Evolutionary conservation across 805 yeast genomes (phyloP).

Genomic region (Wickerhamia fluorescens): DNA sequence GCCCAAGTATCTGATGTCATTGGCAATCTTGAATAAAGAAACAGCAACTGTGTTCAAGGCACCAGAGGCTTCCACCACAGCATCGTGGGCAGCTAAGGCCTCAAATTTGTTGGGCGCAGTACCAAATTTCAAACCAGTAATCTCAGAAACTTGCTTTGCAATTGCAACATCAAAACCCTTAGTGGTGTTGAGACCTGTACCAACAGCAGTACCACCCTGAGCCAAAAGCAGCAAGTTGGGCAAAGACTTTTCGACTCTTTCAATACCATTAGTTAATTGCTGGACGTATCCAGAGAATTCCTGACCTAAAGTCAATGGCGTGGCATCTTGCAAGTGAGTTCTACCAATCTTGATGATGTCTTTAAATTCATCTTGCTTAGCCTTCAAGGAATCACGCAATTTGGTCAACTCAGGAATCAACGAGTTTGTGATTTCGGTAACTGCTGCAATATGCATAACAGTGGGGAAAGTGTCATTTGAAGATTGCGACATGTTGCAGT

Average conservation of each 20-base stretch:
- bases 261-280: conserved; percentile 87
- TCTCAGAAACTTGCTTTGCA: conserved; percentile 76
- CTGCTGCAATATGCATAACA: conserved; percentile 99
- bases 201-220: conserved; percentile 99
- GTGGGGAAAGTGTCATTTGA: conserved; percentile 99
- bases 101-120: conserved; percentile 99
- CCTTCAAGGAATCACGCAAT: conserved; percentile 71
- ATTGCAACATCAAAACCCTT: conserved; percentile 83
- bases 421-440: conserved; percentile 68
- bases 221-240: conserved; percentile 79
- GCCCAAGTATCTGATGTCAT: conserved; percentile 96
- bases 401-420: conserved; percentile 75
- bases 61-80: conserved; percentile 95
- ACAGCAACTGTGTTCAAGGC: conserved; percentile 93
- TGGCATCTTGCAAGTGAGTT: conserved; percentile 98
- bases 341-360: conserved; percentile 97
- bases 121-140: conserved; percentile 82
- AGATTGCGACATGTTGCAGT: conserved; percentile 97
- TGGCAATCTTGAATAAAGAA: conserved; percentile 92
- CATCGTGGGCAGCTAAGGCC: conserved; percentile 98
- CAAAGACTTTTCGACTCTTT: conserved; percentile 70
- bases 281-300: conserved; percentile 96
- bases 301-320: conserved; percentile 96
- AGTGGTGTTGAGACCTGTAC: conserved; percentile 94
- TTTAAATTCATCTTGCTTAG: conserved; percentile 75